Evolutionary conservation across 805 yeast species (phyloP), one percentile per base, ranked within the genome.

Genomic region (Saccharomycopsis lassenensis): DNA sequence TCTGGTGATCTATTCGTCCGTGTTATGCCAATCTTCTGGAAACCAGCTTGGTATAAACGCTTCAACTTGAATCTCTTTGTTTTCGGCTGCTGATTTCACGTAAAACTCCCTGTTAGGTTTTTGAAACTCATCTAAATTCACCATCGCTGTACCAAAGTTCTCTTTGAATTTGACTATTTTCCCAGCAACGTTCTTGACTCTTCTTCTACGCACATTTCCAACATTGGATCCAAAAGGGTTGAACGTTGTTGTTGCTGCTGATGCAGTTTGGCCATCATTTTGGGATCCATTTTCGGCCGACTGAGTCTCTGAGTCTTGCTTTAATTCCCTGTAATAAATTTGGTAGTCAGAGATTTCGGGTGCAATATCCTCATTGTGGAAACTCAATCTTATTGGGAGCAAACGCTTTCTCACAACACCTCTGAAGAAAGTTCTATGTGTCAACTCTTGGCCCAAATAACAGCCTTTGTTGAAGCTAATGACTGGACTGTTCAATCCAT

Each of bases 371-470:
- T 38, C 47, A 22, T 39, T 48, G 11, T 44, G 46, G 7, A 42
- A 20, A 17, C 56, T 50, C 21, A 69, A 50, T 30, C 60, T 63
- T 2, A 78, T 74, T 0, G 97, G 96, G 31, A 83, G 71, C 2
- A 85, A 61, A 37, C 97, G 63, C 49, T 87, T 86, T 21, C 94
- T 65, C n/a, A 87, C 71, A 1, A 77, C 70, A 3, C 95, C 95
- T 22, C 79, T 75, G 42, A 82, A 83, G 50, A 69, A 77, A 0
- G 96, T 79, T 48, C 98, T 69, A 12, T 87, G 85, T 0, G 96
- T 87, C 35, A 91, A 63, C 54, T 91, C 99, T 57, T 91, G 98
- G 1, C 99, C 99, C 11, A 85, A 77, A 49, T 91, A 91, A 54
- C 99, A 91, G 2, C 99, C 99, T 55, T 91, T 91, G 45, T 85